Conservation (phyloP, 2,329 filamentous ascomycete species). For the Pseudocercospora crystallina region DNA sequence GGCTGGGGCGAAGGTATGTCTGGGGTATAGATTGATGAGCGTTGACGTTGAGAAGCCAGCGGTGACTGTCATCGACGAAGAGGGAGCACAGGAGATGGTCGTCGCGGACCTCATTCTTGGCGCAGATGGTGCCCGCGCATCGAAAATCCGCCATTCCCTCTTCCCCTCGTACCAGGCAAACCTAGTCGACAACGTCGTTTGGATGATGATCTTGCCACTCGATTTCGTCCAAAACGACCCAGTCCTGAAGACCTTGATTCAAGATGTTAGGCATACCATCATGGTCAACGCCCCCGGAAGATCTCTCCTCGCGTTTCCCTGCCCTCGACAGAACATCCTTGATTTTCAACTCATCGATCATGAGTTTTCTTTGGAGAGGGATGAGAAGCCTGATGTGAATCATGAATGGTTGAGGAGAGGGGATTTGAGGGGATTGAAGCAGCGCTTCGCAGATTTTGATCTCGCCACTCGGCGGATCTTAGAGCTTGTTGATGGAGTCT, state of each 20-base stretch:
- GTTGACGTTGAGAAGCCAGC: neutral
- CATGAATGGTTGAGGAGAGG: neutral
- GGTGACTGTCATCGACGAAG: constrained; percentile 1
- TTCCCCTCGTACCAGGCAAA: constrained; percentile 6
- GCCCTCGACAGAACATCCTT: constrained; percentile 4
- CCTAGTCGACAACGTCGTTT: neutral
- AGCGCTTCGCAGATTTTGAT: constrained; percentile 7
- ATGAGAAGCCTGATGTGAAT: neutral
- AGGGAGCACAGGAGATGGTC: no score
- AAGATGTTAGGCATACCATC: constrained; percentile 1
- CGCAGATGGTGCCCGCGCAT: constrained; percentile 10
- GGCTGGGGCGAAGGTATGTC: constrained; percentile 1
- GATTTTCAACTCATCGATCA: constrained; percentile 10
- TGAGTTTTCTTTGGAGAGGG: constrained; percentile 1
- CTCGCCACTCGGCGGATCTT: constrained; percentile 4
- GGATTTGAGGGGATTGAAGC: constrained; percentile 1
- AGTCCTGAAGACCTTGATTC: neutral
- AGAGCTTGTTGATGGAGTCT: neutral
- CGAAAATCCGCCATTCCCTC: neutral
- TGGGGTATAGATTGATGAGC: neutral
- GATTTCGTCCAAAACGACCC: neutral
- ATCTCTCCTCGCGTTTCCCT: constrained; percentile 3
- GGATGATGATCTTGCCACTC: neutral
- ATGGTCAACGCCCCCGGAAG: neutral
- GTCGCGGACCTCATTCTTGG: constrained; percentile 7